A percentile compares a stretch with the other conserved stretches of the same genome.
These are phyloP conservation scores for Diaporthe citrichinensis DNA, from an alignment of 2,329 filamentous ascomycete species.

Conservation along the genomic window DNA sequence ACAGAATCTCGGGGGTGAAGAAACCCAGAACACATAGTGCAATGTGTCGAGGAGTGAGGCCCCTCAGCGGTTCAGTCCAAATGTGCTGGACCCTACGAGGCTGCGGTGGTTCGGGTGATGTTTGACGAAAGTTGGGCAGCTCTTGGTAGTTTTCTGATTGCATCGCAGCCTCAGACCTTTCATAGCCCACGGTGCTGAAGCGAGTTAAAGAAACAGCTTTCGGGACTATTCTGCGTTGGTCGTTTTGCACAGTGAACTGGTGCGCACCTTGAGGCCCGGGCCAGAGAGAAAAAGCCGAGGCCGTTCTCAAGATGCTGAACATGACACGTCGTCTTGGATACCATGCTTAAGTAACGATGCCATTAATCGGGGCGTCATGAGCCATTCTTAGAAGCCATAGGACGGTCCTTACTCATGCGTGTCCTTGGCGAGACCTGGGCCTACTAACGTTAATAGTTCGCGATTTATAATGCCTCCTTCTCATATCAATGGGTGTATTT, in stretches of 20 bases:
- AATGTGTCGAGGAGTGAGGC: neutral
- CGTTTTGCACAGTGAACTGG: neutral
- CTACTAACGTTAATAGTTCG: neutral
- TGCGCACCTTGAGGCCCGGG: neutral
- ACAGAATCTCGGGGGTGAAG: slow-evolving; percentile 31
- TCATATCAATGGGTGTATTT: no score
- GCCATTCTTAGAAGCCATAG: neutral
- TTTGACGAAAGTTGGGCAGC: neutral
- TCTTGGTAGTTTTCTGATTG: neutral
- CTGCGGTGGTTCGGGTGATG: neutral
- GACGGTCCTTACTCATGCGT: neutral
- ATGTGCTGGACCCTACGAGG: neutral
- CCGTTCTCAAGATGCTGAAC: neutral
- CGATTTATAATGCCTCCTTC: no score
- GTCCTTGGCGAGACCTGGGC: neutral
- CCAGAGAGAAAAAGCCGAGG: neutral
- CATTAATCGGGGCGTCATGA: neutral
- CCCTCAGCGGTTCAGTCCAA: slow-evolving; percentile 3
- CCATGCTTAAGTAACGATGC: neutral
- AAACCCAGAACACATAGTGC: slow-evolving; percentile 5
- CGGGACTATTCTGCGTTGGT: neutral
- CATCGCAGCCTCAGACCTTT: neutral
- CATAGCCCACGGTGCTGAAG: neutral
- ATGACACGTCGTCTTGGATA: neutral
- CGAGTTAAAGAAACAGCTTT: neutral